Evolutionary conservation across 352 stramenopile species (phyloP).

Genomic region (Nothophytophthora sp.): DNA sequence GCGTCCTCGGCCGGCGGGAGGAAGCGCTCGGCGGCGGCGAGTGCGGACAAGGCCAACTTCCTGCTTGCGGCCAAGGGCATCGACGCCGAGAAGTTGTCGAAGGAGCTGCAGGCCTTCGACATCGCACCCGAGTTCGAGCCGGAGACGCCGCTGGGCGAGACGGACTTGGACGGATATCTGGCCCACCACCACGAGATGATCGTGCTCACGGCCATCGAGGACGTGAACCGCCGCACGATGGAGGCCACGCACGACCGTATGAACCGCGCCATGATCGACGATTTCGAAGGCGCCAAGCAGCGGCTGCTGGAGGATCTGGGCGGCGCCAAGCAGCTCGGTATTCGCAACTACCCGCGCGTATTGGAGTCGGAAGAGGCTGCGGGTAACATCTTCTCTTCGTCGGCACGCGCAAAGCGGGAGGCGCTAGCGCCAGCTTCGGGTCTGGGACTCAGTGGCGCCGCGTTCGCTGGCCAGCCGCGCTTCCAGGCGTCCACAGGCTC

Average conservation of each 20-base stretch:
- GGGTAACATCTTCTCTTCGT: constrained; percentile 49
- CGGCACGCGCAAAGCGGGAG: constrained; percentile 33
- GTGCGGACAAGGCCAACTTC: constrained; percentile 79
- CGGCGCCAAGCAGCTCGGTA: constrained; percentile 62
- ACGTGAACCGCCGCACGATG: constrained; percentile 80
- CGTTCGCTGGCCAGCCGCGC: constrained; percentile 51
- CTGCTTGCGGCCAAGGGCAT: constrained; percentile 84
- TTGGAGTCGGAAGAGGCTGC: constrained; percentile 37
- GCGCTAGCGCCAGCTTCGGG: constrained; percentile 24
- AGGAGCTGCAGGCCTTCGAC: constrained; percentile 81
- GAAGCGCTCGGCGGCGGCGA: constrained; percentile 45
- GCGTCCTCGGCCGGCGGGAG: constrained; percentile 26
- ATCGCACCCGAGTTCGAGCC: constrained; percentile 76
- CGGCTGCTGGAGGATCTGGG: constrained; percentile 73
- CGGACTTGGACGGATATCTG: constrained; percentile 87
- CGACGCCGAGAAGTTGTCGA: constrained; percentile 86
- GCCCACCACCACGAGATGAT: constrained; percentile 93
- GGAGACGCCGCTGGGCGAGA: constrained; percentile 81
- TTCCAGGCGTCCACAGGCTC: constrained; percentile 47
- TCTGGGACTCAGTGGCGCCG: constrained; percentile 48
- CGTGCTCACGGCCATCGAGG: constrained; percentile 88
- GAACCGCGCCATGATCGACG: constrained; percentile 87
- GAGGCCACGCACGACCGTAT: constrained; percentile 82
- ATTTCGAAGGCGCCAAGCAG: constrained; percentile 82
- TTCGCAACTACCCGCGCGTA: constrained; percentile 73